Evolutionary conservation across 768 basidiomycete species (phyloP).

Genomic region (Hypholoma fasciculare): DNA sequence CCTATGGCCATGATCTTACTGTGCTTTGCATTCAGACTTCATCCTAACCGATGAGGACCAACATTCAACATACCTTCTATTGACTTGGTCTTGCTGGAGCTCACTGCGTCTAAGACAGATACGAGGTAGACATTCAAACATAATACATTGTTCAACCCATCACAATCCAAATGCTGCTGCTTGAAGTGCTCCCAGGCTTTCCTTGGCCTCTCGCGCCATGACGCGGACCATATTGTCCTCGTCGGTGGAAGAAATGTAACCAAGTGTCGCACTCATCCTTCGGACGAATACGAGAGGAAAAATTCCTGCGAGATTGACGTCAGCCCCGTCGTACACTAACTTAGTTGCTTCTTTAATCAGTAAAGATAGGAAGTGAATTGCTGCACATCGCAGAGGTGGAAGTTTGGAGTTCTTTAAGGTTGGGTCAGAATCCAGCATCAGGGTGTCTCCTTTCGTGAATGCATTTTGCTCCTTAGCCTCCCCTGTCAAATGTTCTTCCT

Average conservation of each 20-base stretch:
- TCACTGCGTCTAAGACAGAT: slow-evolving; percentile 86
- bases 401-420: slow-evolving; percentile 61
- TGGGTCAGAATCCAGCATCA: slow-evolving; percentile 57
- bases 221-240: slow-evolving; percentile 68
- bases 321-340: slow-evolving; percentile 46
- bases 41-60: slow-evolving; percentile 41
- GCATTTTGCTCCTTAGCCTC: background rate
- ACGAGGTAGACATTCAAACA: slow-evolving; percentile 69
- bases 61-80: slow-evolving; percentile 58
- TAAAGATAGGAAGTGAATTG: slow-evolving; percentile 76
- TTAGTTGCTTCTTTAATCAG: slow-evolving; percentile 61
- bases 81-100: slow-evolving; percentile 77
- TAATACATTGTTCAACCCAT: slow-evolving; percentile 3
- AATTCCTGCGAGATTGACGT: slow-evolving; percentile 10
- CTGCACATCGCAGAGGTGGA: slow-evolving; percentile 82
- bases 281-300: slow-evolving; percentile 39
- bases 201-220: slow-evolving; percentile 74
- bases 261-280: slow-evolving; percentile 59
- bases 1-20: background rate
- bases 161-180: slow-evolving; percentile 42
- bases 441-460: slow-evolving; percentile 20
- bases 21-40: slow-evolving; percentile 3
- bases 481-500: background rate
- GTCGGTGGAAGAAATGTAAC: slow-evolving; percentile 73
- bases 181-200: slow-evolving; percentile 52